Evolutionary conservation across 352 stramenopile species (phyloP).

Genomic region (Globisporangium iwayamae): DNA sequence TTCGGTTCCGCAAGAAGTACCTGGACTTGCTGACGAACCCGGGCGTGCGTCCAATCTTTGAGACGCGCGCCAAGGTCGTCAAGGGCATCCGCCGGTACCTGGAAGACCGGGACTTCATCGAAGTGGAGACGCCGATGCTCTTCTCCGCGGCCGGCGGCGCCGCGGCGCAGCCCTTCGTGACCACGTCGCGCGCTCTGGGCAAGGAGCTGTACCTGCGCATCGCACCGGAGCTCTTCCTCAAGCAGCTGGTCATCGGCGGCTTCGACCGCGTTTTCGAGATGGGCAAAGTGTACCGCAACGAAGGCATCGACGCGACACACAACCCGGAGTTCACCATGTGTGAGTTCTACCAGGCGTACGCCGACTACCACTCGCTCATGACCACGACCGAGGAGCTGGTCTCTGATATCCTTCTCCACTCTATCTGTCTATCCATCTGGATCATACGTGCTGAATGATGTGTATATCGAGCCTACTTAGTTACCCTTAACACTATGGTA

Average conservation of each 20-base stretch:
- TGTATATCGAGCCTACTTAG: neutral
- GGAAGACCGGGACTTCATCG: constrained; percentile 71
- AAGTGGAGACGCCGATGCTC: constrained; percentile 98
- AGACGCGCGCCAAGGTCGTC: constrained; percentile 87
- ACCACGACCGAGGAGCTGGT: constrained; percentile 97
- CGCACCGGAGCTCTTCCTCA: constrained; percentile 98
- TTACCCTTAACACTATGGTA: neutral
- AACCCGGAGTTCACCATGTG: constrained; percentile 99
- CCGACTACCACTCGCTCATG: constrained; percentile 99
- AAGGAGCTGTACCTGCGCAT: constrained; percentile 95
- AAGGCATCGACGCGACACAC: constrained; percentile 97
- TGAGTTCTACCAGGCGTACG: constrained; percentile 99
- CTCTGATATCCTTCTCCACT: constrained; percentile 48
- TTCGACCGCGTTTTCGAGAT: constrained; percentile 99
- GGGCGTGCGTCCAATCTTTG: constrained; percentile 91
- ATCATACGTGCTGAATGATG: no score
- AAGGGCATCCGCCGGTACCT: constrained; percentile 58
- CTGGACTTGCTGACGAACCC: constrained; percentile 98
- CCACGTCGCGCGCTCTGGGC: constrained; percentile 95
- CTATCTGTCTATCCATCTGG: no score
- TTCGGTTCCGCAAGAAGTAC: constrained; percentile 97
- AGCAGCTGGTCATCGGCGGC: constrained; percentile 93
- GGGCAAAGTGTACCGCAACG: constrained; percentile 98
- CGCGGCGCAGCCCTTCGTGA: constrained; percentile 97
- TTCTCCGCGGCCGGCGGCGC: constrained; percentile 97